Evolutionary conservation across 768 basidiomycete genomes (phyloP).

Genomic region (Thelephora aurantiotincta): DNA sequence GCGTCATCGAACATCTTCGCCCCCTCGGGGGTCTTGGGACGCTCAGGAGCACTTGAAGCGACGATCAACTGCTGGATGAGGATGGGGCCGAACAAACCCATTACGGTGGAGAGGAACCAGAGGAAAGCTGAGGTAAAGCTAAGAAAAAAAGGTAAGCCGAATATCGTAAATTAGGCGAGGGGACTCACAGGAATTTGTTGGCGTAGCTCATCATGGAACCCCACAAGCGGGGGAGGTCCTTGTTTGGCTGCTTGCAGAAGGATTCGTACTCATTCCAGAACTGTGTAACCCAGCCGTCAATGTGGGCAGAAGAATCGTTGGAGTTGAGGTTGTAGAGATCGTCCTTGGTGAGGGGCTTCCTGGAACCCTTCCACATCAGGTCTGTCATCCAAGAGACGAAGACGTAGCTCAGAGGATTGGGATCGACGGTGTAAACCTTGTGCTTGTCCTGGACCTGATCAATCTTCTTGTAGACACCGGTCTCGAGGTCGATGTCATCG

Average conservation of each 20-base stretch:
- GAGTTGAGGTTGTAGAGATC: slow-evolving; percentile 1
- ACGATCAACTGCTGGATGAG: slow-evolving; percentile 17
- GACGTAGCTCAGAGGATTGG: not conserved
- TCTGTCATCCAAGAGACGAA: slow-evolving; percentile 1
- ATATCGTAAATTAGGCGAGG: not conserved
- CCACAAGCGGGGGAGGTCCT: not conserved
- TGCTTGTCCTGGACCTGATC: not conserved
- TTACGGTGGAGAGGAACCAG: slow-evolving; percentile 15
- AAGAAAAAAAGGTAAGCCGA: not conserved
- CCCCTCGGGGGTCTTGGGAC: slow-evolving; percentile 9
- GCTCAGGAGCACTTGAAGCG: slow-evolving; percentile 9
- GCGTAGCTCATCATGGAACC: not conserved
- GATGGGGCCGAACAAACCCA: slow-evolving; percentile 12
- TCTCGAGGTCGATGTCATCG: not conserved
- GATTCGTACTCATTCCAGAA: slow-evolving; percentile 1
- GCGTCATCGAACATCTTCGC: slow-evolving; percentile 11
- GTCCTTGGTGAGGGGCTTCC: not conserved
- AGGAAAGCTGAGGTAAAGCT: slow-evolving; percentile 16
- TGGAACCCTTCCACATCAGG: not conserved
- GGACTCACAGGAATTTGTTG: not conserved
- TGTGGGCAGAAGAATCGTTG: not conserved
- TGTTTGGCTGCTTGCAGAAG: not conserved
- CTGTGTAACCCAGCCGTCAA: not conserved
- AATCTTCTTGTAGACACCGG: not conserved
- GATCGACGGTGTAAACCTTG: not conserved